A percentile compares a stretch with the other conserved stretches of the same genome.
phyloP scores from a whole-genome alignment of 2,329 filamentous ascomycete species.

The Xylariaceae sp. region DNA sequence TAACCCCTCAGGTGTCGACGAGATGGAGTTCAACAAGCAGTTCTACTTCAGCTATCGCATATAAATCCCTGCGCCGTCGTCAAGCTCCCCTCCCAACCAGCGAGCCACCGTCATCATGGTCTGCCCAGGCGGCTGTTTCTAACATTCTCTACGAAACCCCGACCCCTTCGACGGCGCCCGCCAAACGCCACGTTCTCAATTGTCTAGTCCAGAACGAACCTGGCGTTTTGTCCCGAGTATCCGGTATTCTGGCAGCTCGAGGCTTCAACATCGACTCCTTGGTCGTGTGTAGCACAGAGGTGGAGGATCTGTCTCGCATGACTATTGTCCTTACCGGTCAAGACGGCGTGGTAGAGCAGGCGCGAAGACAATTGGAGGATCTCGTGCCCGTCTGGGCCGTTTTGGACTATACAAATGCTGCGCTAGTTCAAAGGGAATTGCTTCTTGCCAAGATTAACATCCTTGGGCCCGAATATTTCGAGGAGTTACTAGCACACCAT shows the following conservation, averaged over 20 bases:
- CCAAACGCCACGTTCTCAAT: slow-evolving; percentile 95
- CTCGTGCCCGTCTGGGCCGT: slow-evolving; percentile 98
- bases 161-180: slow-evolving; percentile 76
- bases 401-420: slow-evolving; percentile 89
- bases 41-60: slow-evolving; percentile 91
- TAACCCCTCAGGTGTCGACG: slow-evolving; percentile 24
- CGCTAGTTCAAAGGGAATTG: slow-evolving; percentile 93
- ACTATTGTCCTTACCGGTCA: slow-evolving; percentile 96
- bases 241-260: slow-evolving; percentile 90
- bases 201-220: slow-evolving; percentile 99
- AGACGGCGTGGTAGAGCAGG: slow-evolving; percentile 97
- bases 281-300: slow-evolving; percentile 97
- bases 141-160: slow-evolving; percentile 99
- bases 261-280: slow-evolving; percentile 99
- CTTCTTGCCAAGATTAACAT: slow-evolving; percentile 96
- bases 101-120: slow-evolving; percentile 76
- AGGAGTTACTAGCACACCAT: slow-evolving; percentile 94
- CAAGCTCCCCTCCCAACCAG: slow-evolving; percentile 82
- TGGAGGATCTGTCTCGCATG: slow-evolving; percentile 96
- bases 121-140: slow-evolving; percentile 91
- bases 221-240: slow-evolving; percentile 93
- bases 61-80: slow-evolving; percentile 94
- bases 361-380: slow-evolving; percentile 91
- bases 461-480: slow-evolving; percentile 95
- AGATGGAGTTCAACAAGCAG: slow-evolving; percentile 56